Evolutionary conservation across 495 filamentous ascomycete genomes (phyloP).

Genomic region (Achaetomiella virescens): DNA sequence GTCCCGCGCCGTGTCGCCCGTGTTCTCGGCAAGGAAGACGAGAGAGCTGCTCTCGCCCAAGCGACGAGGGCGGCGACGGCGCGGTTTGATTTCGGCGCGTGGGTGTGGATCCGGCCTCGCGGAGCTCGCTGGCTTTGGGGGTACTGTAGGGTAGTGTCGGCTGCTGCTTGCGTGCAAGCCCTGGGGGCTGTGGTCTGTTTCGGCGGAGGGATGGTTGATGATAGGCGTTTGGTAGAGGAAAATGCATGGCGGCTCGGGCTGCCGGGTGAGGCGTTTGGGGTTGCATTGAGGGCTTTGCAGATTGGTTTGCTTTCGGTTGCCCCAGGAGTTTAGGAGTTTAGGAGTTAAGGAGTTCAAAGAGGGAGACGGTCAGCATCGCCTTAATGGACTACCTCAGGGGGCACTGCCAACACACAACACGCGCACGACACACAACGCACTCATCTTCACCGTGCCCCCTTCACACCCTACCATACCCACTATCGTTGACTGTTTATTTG

Average conservation of each 20-base stretch:
- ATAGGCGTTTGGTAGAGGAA: slow-evolving; percentile 8
- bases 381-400: not conserved
- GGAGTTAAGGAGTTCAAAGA: slow-evolving; percentile 1
- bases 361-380: not conserved
- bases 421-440: not conserved
- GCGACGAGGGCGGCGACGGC: slow-evolving; percentile 12
- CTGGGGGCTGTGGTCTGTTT: not conserved
- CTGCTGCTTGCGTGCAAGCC: not conserved
- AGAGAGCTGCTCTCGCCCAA: slow-evolving; percentile 20
- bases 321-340: not conserved
- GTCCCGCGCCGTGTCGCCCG: slow-evolving; percentile 2
- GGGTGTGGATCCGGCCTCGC: slow-evolving; percentile 12
- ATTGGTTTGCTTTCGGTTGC: not conserved
- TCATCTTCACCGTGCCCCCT: not conserved
- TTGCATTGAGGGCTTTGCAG: not conserved
- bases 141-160: not conserved
- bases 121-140: slow-evolving; percentile 13
- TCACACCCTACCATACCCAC: no score
- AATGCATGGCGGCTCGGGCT: not conserved
- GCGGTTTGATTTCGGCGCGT: slow-evolving; percentile 23
- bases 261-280: slow-evolving; percentile 1
- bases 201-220: not conserved
- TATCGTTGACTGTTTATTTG: no score
- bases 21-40: slow-evolving; percentile 18
- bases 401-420: not conserved